These are phyloP conservation scores for Solanum ossicruentum DNA, from an alignment of 257 asterid species.

Conservation along the genomic window DNA sequence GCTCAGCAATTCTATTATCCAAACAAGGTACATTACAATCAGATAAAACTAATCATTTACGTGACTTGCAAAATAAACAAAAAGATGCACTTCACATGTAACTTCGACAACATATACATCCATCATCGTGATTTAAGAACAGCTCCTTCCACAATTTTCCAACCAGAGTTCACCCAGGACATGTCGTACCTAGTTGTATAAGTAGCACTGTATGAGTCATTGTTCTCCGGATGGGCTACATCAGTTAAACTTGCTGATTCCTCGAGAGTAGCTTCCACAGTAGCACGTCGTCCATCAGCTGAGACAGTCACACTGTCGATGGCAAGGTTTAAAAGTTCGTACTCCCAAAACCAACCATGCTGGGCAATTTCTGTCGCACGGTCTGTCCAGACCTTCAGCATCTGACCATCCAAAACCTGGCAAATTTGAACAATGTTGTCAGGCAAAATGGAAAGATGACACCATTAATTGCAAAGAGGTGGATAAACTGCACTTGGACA, in stretches of 20 bases:
- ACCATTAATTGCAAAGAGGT: neutral
- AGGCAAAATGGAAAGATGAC: neutral
- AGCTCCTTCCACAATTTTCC: conserved; percentile 96
- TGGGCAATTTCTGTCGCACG: conserved; percentile 67
- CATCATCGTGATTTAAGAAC: conserved; percentile 53
- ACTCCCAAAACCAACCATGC: conserved; percentile 93
- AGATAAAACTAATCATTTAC: neutral
- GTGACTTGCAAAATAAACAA: neutral
- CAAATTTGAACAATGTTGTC: neutral
- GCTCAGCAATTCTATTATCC: neutral
- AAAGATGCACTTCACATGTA: neutral
- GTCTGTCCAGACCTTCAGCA: conserved; percentile 89
- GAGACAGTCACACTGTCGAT: conserved; percentile 87
- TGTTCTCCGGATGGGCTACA: conserved; percentile 53
- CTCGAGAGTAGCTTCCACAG: conserved; percentile 85
- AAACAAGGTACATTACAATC: neutral
- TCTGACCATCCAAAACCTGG: conserved; percentile 92
- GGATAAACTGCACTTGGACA: neutral
- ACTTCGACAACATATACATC: neutral
- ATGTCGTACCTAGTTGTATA: conserved; percentile 84
- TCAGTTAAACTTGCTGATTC: conserved; percentile 83
- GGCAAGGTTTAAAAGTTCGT: conserved; percentile 51
- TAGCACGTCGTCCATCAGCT: conserved; percentile 74
- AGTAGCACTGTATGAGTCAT: conserved; percentile 56
- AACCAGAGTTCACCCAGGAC: conserved; percentile 49